Evolutionary conservation across 257 asterid genomes (phyloP), one percentile per base, ranked within the genome.

Genomic region (Petunia axillaris): DNA sequence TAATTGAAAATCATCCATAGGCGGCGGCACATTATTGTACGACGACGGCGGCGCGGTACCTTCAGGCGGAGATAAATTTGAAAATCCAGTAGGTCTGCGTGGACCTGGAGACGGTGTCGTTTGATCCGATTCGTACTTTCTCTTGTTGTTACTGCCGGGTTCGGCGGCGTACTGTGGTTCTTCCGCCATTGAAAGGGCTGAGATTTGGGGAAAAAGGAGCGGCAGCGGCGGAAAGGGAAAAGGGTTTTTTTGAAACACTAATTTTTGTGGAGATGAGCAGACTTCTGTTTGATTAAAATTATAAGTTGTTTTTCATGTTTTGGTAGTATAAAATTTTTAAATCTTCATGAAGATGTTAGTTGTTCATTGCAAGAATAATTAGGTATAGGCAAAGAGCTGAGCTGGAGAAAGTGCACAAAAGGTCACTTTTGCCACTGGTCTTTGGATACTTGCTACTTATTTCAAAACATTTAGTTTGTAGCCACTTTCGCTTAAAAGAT

Each of bases 31-130:
- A 85, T 39, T 91, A 85, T 88, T 91, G 87, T 92, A 93, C 15
- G 94, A 58, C 25, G 90, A 35, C 39, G 91, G 89, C 35, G 87
- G 91, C 25, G 80, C 79, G 5, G 86, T 87, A 66, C 85, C 83
- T 67, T 89, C 95, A 2, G 94, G 91, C 44, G 91, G 82, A 43
- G 95, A 90, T 79, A 55, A 84, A 8, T 86, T 76, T 25, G 89
- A 96, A 82, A 94, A 96, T 4, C 98, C 97, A 0, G 97, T 91
- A 35, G 89, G 85, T 83, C 97, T 87, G 50, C 97, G 90, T 13
- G 86, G 82, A 35, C 77, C 88, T 15, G 95, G 84, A 9, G 97
- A 82, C 76, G 93, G 94, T 9, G 96, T 81, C 13, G 85, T 64
- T 67, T 78, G 87, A 55, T 94, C 96, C 25, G 25, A 25, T 25